Percentiles rank a stretch among this genome's conserved stretches.
Conservation (phyloP, 805 yeast genomes). For the Cyberlindnera amylophila region DNA sequence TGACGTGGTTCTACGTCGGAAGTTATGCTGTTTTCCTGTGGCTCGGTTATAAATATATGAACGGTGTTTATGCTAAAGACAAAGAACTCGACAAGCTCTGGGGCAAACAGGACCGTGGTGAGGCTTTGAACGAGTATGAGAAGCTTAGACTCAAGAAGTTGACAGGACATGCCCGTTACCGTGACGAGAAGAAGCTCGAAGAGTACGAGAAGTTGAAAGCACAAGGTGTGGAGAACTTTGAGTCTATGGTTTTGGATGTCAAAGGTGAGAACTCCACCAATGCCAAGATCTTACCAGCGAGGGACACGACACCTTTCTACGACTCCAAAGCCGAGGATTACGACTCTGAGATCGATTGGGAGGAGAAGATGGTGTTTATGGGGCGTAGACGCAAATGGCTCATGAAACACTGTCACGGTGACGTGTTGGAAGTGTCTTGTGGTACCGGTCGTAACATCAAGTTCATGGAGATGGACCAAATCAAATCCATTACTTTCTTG, state of each 20-base stretch:
- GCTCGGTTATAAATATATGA: constrained; percentile 62
- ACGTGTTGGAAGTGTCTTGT: constrained; percentile 89
- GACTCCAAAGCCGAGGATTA: constrained; percentile 76
- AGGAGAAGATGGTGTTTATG: constrained; percentile 43
- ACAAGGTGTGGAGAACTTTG: constrained; percentile 31
- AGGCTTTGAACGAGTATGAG: constrained; percentile 54
- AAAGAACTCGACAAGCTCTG: constrained; percentile 47
- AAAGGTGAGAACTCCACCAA: constrained; percentile 33
- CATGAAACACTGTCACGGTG: constrained; percentile 77
- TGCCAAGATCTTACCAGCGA: constrained; percentile 54
- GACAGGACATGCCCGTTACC: constrained; percentile 55
- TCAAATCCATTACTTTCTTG: constrained; percentile 75
- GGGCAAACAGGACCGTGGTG: constrained; percentile 32
- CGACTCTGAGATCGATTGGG: constrained; percentile 68
- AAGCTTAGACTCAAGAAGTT: constrained; percentile 56
- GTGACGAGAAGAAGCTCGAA: constrained; percentile 56
- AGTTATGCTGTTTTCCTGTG: constrained; percentile 52
- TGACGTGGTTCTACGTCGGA: constrained; percentile 62
- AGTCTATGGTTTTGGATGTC: constrained; percentile 28
- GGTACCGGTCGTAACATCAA: constrained; percentile 94
- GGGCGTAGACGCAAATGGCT: constrained; percentile 71
- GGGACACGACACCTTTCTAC: constrained; percentile 79
- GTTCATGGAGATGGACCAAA: constrained; percentile 54
- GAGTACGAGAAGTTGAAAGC: constrained; percentile 54
- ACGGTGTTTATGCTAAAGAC: constrained; percentile 62